These are phyloP conservation scores for Hymenoscyphus albidus DNA, from an alignment of 2,329 filamentous ascomycete genomes.

Conservation along the genomic window DNA sequence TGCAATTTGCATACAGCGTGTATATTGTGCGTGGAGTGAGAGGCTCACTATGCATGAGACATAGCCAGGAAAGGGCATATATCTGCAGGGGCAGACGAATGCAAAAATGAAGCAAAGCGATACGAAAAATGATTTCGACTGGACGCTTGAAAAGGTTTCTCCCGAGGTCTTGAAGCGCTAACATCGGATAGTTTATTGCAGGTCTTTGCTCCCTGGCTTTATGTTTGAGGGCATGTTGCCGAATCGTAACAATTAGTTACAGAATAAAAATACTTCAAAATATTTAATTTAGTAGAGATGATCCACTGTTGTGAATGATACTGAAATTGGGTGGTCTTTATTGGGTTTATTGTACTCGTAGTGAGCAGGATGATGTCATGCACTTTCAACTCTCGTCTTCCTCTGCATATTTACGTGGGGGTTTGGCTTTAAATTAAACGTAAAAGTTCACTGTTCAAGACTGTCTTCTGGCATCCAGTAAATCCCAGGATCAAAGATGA, in stretches of 20 bases:
- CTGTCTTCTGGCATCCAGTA: too few relatives aligned
- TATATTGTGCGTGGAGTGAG: constrained; percentile 28
- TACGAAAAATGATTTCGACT: constrained; percentile 13
- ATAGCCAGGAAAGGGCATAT: constrained; percentile 14
- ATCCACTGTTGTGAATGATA: not conserved
- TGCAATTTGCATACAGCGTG: constrained; percentile 32
- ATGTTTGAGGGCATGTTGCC: constrained; percentile 12
- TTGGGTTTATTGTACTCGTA: not conserved
- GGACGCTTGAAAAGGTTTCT: constrained; percentile 14
- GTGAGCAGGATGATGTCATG: not conserved
- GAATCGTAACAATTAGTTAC: constrained; percentile 16
- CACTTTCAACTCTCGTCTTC: not conserved
- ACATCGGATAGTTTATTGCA: constrained; percentile 19
- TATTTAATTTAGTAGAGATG: not conserved
- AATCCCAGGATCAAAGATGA: too few relatives aligned
- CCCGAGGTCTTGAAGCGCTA: constrained; percentile 14
- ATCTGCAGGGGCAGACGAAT: constrained; percentile 17
- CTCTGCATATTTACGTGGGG: not conserved
- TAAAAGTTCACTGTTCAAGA: too few relatives aligned
- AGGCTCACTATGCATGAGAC: constrained; percentile 21
- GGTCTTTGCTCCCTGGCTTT: constrained; percentile 22
- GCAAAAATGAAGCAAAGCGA: not conserved
- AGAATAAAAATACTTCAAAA: constrained; percentile 26
- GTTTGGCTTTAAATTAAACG: not conserved
- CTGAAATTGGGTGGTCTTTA: not conserved